Evolutionary conservation across 306 rosid genomes (phyloP).

Genomic region (Glycyrrhiza uralensis): DNA sequence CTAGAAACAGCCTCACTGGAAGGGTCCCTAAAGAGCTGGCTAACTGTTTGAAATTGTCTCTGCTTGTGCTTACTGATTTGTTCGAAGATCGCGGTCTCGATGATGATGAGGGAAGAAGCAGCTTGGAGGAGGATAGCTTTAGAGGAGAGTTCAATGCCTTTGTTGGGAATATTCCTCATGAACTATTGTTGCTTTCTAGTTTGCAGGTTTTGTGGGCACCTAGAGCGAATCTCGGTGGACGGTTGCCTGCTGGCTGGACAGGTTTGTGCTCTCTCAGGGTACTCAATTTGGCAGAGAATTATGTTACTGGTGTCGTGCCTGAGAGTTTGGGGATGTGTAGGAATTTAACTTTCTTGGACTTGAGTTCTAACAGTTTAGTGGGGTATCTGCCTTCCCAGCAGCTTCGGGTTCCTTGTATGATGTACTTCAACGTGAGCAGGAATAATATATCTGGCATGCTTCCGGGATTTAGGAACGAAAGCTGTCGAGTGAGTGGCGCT

Average conservation of each 20-base stretch:
- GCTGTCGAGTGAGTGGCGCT: conserved; percentile 11
- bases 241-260: conserved; percentile 50
- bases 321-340: conserved; percentile 45
- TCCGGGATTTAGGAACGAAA: conserved; percentile 33
- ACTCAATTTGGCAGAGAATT: conserved; percentile 64
- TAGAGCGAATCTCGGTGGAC: conserved; percentile 58
- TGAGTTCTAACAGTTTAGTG: conserved; percentile 56
- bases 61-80: conserved; percentile 52
- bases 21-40: conserved; percentile 48
- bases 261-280: conserved; percentile 47
- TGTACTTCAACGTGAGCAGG: conserved; percentile 58
- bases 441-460: conserved; percentile 54
- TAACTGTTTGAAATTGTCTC: conserved; percentile 48
- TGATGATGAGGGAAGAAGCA: conserved; percentile 3
- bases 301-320: conserved; percentile 44
- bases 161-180: conserved; percentile 52
- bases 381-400: conserved; percentile 40
- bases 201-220: conserved; percentile 68
- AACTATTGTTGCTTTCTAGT: conserved; percentile 46
- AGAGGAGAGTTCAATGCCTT: conserved; percentile 68
- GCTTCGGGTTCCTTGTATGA: conserved; percentile 58
- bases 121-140: conserved; percentile 34
- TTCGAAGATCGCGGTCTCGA: conserved; percentile 6
- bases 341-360: conserved; percentile 56
- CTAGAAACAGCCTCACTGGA: conserved; percentile 58